Conservation (phyloP, 2,329 filamentous ascomycete species). For the Passalora sequoiae region DNA sequence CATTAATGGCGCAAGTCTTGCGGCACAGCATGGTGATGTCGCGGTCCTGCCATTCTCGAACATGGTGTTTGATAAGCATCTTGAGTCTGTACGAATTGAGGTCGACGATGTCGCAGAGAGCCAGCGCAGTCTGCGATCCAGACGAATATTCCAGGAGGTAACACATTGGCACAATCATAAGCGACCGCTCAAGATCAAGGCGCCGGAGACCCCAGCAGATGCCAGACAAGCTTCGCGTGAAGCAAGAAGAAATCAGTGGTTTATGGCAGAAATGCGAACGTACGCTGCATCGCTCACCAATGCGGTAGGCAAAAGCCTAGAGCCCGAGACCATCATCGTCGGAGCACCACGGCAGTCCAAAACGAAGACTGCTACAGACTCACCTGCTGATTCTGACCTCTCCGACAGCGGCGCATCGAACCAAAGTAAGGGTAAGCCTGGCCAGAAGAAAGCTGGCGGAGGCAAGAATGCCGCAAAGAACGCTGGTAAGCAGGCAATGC, state of each 20-base stretch:
- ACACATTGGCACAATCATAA: conserved; percentile 61
- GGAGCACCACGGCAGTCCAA: conserved; percentile 20
- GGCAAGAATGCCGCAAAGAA: conserved; percentile 34
- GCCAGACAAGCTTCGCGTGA: conserved; percentile 38
- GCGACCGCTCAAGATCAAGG: conserved; percentile 44
- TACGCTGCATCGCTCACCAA: conserved; percentile 69
- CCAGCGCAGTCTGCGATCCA: conserved; percentile 31
- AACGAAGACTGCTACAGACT: conserved; percentile 19
- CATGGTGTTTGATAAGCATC: conserved; percentile 44
- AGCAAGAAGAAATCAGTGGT: conserved; percentile 54
- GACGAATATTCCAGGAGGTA: conserved; percentile 45
- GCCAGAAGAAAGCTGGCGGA: conserved; percentile 25
- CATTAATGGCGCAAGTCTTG: not conserved
- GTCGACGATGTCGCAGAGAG: conserved; percentile 34
- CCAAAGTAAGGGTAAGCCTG: conserved; percentile 27
- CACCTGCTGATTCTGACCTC: conserved; percentile 28
- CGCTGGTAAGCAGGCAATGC: conserved; percentile 41
- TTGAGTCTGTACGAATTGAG: conserved; percentile 41
- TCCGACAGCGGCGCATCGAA: conserved; percentile 25
- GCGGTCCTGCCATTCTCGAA: conserved; percentile 46
- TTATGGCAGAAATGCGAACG: conserved; percentile 61
- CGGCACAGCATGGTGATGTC: conserved; percentile 14
- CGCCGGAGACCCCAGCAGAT: conserved; percentile 20
- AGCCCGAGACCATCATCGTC: conserved; percentile 60
- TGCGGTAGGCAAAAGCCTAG: conserved; percentile 55